Evolutionary conservation across 2,329 filamentous ascomycete species (phyloP).

Genomic region (Xylaria sp.): DNA sequence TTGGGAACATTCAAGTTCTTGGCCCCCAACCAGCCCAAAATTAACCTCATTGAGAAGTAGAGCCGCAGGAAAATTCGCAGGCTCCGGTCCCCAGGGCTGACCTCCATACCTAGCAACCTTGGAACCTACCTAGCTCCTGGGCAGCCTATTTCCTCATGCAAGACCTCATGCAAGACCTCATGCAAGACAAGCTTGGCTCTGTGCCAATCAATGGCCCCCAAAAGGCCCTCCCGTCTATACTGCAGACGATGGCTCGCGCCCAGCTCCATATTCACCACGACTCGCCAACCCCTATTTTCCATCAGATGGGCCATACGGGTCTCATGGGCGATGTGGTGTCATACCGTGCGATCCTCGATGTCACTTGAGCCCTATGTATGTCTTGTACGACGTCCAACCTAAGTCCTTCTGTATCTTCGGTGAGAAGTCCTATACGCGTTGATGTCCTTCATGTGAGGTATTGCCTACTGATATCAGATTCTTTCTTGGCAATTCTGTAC

Average conservation of each 20-base stretch:
- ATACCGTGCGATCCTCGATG: constrained; percentile 11
- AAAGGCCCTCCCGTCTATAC: constrained; percentile 13
- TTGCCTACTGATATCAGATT: constrained; percentile 1
- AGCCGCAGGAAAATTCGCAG: constrained; percentile 26
- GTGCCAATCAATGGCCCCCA: constrained; percentile 29
- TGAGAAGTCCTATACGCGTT: constrained; percentile 8
- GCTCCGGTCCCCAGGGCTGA: constrained; percentile 27
- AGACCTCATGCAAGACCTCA: no score
- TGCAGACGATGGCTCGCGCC: constrained; percentile 23
- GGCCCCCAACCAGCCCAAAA: constrained; percentile 25
- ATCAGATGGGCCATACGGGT: constrained; percentile 12
- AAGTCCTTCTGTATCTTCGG: constrained; percentile 16
- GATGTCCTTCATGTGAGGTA: constrained; percentile 1
- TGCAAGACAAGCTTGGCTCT: constrained; percentile 28
- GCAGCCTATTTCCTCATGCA: constrained; percentile 32
- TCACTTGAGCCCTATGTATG: constrained; percentile 10
- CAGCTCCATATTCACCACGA: constrained; percentile 16
- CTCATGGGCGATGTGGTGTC: no score
- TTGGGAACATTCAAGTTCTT: constrained; percentile 1
- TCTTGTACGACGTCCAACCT: constrained; percentile 14
- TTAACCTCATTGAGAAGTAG: constrained; percentile 29
- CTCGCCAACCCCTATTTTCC: constrained; percentile 12
- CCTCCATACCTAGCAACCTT: constrained; percentile 6
- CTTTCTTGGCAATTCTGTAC: constrained; percentile 8
- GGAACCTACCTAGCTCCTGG: constrained; percentile 27